Evolutionary conservation across 352 stramenopile genomes (phyloP).

Genomic region (Saprolegnia diclina): DNA sequence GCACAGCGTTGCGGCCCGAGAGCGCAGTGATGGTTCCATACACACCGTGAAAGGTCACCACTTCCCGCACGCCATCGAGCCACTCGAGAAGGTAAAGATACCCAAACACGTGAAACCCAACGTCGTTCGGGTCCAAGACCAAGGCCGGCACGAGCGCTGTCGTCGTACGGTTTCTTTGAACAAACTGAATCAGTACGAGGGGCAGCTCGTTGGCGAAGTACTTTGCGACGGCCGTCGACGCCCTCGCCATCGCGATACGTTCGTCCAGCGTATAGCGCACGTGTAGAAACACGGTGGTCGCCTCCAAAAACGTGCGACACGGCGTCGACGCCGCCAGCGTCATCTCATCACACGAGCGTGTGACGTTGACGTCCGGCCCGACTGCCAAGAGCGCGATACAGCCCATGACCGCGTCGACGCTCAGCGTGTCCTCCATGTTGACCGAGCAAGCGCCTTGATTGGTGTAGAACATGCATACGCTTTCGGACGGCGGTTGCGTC

Average conservation of each 20-base stretch:
- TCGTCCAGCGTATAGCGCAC: too few species aligned
- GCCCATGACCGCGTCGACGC: too few species aligned
- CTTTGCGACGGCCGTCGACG: too few species aligned
- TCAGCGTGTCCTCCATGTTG: background rate
- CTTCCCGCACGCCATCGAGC: conserved; percentile 11
- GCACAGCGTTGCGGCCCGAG: background rate
- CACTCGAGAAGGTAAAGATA: conserved; percentile 20
- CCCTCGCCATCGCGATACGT: too few species aligned
- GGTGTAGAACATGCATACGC: background rate
- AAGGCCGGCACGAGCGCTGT: background rate
- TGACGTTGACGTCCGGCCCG: too few species aligned
- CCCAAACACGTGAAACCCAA: background rate
- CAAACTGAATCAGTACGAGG: background rate
- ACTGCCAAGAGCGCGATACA: too few species aligned
- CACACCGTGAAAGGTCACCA: conserved; percentile 15
- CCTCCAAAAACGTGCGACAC: too few species aligned
- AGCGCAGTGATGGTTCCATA: background rate
- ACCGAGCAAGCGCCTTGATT: conserved; percentile 3
- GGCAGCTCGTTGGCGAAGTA: too few species aligned
- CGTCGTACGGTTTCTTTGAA: background rate
- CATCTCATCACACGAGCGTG: too few species aligned
- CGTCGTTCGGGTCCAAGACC: background rate
- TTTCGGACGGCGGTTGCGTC: background rate
- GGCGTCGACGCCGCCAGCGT: too few species aligned
- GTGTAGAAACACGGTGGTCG: too few species aligned